Evolutionary conservation across 2,329 filamentous ascomycete species (phyloP), one percentile per base, ranked within the genome.

Genomic region (Aspergillus calidoustus): DNA sequence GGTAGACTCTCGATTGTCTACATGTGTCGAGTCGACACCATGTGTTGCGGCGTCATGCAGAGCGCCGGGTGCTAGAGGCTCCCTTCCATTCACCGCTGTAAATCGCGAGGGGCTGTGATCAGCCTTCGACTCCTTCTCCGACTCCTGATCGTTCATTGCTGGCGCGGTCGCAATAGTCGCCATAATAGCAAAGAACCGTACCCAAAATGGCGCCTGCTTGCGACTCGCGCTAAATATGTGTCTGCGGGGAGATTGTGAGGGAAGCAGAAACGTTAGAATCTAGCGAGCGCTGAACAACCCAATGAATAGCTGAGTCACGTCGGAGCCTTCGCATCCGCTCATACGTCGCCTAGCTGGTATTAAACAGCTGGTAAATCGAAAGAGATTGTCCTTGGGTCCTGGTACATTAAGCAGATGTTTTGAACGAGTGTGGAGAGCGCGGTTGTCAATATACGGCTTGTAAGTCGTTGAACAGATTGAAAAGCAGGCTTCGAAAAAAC

Each of bases 31-130:
- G 48, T 64, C 46, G 30, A 66, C 47, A 22, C 64, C 59, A 41
- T 66, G 55, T 50, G 57, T 59, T 54, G 53, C 51, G 28, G 57
- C 54, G 25, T 66, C 52, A 13, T 59, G 64, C 13, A 63, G 64
- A 23, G 62, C 43, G 6, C 60, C 68, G 43, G 64, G 53, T n/a
- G 51, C 55, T 38, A 60, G 63, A 57, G 63, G 55, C 9, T 79
- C 77, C 63, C 71, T 76, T 48, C 78, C 79, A 69, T 81, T 81
- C 43, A 81, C 79, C 22, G 79, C 79, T 4, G 79, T 81, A 63
- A 81, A 81, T 48, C 77, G 76, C 31, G 78, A 78, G 31, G 79
- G 78, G 56, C 77, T 79, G 57, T 79, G 75, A 23, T 79, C 78
- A 25, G 75, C 62, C 57, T 71, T 75, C n/a, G 72, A 69, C 44